A percentile compares a stretch with the other conserved stretches of the same genome.
phyloP scores from a whole-genome alignment of 1,139 yeast genomes.

The Scheffersomyces titani region DNA sequence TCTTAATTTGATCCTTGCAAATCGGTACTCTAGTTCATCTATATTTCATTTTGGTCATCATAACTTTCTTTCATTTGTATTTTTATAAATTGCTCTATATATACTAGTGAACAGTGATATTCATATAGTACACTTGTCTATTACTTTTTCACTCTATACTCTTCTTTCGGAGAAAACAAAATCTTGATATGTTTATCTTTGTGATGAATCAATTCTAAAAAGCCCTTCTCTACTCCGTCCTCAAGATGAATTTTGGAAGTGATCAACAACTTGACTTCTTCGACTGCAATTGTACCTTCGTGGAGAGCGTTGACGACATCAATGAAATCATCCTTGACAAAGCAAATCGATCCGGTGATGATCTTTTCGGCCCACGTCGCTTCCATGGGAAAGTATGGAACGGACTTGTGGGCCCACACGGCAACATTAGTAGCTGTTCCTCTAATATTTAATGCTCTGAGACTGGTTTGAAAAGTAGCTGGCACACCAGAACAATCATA shows the following conservation, averaged over 20 bases:
- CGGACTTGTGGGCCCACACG: constrained; percentile 47
- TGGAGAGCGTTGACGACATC: constrained; percentile 36
- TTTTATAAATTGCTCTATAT: not conserved
- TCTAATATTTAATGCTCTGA: constrained; percentile 52
- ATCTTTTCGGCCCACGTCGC: constrained; percentile 38
- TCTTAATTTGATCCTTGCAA: not conserved
- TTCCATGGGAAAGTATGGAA: constrained; percentile 38
- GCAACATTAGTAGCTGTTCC: constrained; percentile 69
- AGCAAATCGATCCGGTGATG: constrained; percentile 45
- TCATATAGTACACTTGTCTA: not conserved
- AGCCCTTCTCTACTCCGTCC: constrained; percentile 37
- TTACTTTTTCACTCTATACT: not conserved
- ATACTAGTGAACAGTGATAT: not conserved
- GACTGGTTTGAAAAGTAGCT: constrained; percentile 44
- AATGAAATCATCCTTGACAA: constrained; percentile 36
- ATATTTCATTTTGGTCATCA: too few relatives aligned
- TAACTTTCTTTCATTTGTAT: not conserved
- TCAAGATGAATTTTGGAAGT: constrained; percentile 36
- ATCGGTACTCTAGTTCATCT: too few relatives aligned
- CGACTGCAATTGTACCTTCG: constrained; percentile 24
- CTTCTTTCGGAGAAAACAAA: constrained; percentile 27
- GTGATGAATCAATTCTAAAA: constrained; percentile 33
- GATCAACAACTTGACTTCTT: constrained; percentile 28
- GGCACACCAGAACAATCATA: constrained; percentile 53
- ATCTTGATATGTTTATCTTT: constrained; percentile 41